These are phyloP conservation scores for Xylaria digitata DNA, from an alignment of 2,329 filamentous ascomycete genomes.

Conservation along the genomic window DNA sequence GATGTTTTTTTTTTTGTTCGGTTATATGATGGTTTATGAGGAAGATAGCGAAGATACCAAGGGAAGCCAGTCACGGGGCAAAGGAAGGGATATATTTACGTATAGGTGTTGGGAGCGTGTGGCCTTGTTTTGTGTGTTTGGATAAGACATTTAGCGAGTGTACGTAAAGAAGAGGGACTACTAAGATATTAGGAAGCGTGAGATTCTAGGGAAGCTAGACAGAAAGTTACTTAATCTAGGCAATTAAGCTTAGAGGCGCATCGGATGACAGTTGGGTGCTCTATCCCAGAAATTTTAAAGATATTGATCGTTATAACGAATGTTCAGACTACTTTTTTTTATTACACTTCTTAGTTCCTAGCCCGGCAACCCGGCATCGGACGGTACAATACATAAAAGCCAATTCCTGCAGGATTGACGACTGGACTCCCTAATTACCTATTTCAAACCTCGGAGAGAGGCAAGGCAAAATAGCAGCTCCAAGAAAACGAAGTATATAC, in stretches of 20 bases:
- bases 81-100: slow-evolving; percentile 8
- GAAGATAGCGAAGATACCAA: slow-evolving; percentile 31
- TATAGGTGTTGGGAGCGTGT: slow-evolving; percentile 22
- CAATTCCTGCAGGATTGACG: slow-evolving; percentile 3
- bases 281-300: not conserved
- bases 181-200: not conserved
- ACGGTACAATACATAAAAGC: slow-evolving; percentile 16
- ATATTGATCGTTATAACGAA: not conserved
- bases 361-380: not conserved
- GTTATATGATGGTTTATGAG: slow-evolving; percentile 19
- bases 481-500: slow-evolving; percentile 23
- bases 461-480: not conserved
- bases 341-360: not conserved
- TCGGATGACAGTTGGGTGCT: not conserved
- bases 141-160: not conserved
- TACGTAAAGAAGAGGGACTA: too few relatives aligned
- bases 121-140: slow-evolving; percentile 12
- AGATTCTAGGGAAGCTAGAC: not conserved
- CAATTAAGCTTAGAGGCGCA: slow-evolving; percentile 4
- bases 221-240: not conserved
- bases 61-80: slow-evolving; percentile 5
- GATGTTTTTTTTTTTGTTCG: slow-evolving; percentile 23
- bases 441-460: slow-evolving; percentile 2
- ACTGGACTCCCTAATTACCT: not conserved
- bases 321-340: not conserved